Evolutionary conservation across 768 basidiomycete species (phyloP), one percentile per base, ranked within the genome.

Genomic region (Auricularia heimuer): DNA sequence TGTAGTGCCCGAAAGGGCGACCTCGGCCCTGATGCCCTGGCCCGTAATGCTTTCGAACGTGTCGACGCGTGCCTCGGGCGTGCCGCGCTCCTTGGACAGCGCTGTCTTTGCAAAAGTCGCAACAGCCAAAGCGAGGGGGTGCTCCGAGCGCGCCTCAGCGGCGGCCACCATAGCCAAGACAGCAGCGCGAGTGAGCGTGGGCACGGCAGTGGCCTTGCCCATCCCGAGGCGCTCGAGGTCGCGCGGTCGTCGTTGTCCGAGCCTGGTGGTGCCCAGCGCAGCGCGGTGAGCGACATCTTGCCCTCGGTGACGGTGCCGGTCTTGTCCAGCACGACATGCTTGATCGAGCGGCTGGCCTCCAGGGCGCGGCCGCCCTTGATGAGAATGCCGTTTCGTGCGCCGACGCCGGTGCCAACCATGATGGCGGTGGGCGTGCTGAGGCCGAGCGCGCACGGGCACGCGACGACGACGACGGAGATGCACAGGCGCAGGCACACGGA

Each of bases 361-460:
- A 99, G 79, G 2, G 97, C 95, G 14, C 90, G 82, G 1, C 95
- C 97, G 24, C 97, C 95, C 74, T 99, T 99, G 84, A 99, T 98
- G 58, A 99, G 77, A 66, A 99, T 98, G 0, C 97, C 96, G 70
- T 98, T 96, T 78, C 90, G 84, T 8, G 97, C 97, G 1, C 97
- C 97, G 65, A 98, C 86, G 1, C 97, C 97, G 0, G 96, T 98
- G 18, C 97, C 97, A 37, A 98, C 97, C 97, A 98, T 98, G 76
- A 98, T 94, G 2, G 96, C 97, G 0, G 97, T 98, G 1, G 97
- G 97, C 0, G 96, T 98, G 64, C 92, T 92, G 65, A 98, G 82
- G 3, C 96, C 97, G 39, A 99, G 83, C 0, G 97, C 96, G 73
- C 97, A 99, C 0, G 97, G 97, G 75, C 97, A 99, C 24, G 97